Conservation (phyloP, 73 alveolate genomes). For the Paramecium pentaurelia region DNA sequence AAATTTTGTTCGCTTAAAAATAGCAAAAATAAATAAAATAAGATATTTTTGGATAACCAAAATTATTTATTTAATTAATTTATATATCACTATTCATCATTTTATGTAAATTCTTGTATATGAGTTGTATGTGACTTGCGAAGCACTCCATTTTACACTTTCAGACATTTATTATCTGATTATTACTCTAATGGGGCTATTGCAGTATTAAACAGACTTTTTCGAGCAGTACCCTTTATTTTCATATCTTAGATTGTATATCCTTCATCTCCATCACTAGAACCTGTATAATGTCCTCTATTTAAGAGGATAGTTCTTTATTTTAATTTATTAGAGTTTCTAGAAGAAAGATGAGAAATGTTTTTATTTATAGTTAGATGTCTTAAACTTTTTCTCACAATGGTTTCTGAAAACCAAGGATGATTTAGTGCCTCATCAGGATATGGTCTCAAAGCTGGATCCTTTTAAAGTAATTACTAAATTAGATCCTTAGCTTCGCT, state of each 20-base stretch:
- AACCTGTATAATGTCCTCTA: not conserved
- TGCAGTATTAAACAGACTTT: not conserved
- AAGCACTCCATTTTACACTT: not conserved
- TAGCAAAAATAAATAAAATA: not conserved
- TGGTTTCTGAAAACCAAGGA: slow-evolving; percentile 6
- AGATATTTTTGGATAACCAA: slow-evolving; percentile 3
- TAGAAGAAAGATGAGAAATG: not conserved
- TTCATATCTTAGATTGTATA: not conserved
- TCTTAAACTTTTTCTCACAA: not conserved
- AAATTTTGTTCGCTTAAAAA: not conserved
- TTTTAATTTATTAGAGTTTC: not conserved
- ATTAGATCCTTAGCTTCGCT: not conserved
- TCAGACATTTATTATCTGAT: not conserved
- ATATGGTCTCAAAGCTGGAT: not conserved
- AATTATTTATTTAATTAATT: not conserved
- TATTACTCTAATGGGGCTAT: not conserved
- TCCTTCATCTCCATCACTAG: not conserved
- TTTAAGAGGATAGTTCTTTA: not conserved
- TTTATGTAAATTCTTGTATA: not conserved
- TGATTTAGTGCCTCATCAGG: slow-evolving; percentile 23
- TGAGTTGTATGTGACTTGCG: not conserved
- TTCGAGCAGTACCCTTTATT: not conserved
- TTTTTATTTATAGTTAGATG: not conserved
- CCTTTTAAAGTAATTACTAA: not conserved
- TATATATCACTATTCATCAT: not conserved